These are phyloP conservation scores for Juglanconis sp. DNA, from an alignment of 2,329 filamentous ascomycete genomes.

Conservation along the genomic window DNA sequence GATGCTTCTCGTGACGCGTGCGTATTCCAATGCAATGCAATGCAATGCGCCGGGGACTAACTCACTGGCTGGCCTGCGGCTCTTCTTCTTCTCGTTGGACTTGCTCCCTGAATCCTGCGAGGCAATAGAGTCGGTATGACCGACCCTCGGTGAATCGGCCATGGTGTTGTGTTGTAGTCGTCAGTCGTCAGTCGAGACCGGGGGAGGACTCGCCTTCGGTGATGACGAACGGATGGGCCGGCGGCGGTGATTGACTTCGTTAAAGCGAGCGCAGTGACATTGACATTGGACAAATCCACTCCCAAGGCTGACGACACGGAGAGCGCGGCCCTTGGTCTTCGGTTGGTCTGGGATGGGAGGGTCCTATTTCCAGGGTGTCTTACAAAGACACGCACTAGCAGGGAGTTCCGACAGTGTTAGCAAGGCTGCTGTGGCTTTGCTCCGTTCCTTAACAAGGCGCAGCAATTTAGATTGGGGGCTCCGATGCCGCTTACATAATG, in stretches of 20 bases:
- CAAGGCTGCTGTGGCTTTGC: background rate
- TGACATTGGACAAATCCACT: conserved; percentile 5
- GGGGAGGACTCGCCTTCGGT: background rate
- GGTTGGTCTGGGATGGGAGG: background rate
- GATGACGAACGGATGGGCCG: background rate
- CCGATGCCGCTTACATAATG: conserved; percentile 1
- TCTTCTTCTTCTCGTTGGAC: conserved; percentile 77
- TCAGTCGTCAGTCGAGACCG: background rate
- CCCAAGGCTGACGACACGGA: background rate
- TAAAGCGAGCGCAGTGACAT: background rate
- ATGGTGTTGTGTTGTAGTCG: conserved; percentile 31
- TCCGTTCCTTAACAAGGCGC: background rate
- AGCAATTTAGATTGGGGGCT: background rate
- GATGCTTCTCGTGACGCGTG: background rate
- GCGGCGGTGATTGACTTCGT: background rate
- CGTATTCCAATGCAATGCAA: background rate
- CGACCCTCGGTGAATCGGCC: conserved; percentile 45
- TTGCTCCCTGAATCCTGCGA: conserved; percentile 52
- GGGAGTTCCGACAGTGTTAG: background rate
- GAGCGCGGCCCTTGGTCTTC: background rate
- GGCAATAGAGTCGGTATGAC: conserved; percentile 50
- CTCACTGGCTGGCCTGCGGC: conserved; percentile 83
- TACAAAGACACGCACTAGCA: background rate
- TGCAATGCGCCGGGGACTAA: conserved; percentile 22
- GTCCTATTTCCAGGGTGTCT: background rate